Base-by-base conservation (phyloP, 2,329 filamentous ascomycete genomes). In the Nemania sp. region DNA sequence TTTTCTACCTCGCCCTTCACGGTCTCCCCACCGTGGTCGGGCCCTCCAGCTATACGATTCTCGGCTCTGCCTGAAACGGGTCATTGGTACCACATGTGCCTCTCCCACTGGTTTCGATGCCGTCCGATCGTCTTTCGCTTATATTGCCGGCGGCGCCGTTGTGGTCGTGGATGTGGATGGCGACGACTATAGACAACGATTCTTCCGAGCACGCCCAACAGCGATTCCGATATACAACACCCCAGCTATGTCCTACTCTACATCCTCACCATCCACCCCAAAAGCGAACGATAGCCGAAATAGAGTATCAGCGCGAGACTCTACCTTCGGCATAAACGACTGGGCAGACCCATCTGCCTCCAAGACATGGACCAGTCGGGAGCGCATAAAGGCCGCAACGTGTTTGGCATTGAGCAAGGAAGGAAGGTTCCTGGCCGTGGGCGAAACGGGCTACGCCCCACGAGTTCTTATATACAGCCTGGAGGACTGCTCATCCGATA, bases 381-480 rank as follows among this genome's bases (percentile, higher is more conserved):
- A 98, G 75, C 87, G 92, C 67, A 93, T 98, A 73, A 98, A 98
- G 78, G 91, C 95, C 17, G 92, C 93, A 2, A 97, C 93, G 5
- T 96, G 93, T 71, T 84, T 99, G 25, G 89, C 92, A 20, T 83
- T 99, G 66, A 97, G 92, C 72, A 87, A 88, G 1, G 92, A 97
- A 76, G 93, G 91, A 34, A 90, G 86, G 68, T 96, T 90, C 72
- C 81, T 99, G 54, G 95, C 94, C 9, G 90, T 98, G 2, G 95
- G 95, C 69, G 95, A 99, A 83, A 96, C 93, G 3, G 95, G 95
- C 20, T 97, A 98, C 75, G 90, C 89, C 54, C 95, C 95, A 5
- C 85, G 95, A 54, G 92, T 99, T 20, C 81, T 98, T 59, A 88
- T 99, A 56, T 99, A 97, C 76, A 92, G 87, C 34, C 87, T 95